Evolutionary conservation across 768 basidiomycete species (phyloP).

Genomic region (Asterophora parasitica): DNA sequence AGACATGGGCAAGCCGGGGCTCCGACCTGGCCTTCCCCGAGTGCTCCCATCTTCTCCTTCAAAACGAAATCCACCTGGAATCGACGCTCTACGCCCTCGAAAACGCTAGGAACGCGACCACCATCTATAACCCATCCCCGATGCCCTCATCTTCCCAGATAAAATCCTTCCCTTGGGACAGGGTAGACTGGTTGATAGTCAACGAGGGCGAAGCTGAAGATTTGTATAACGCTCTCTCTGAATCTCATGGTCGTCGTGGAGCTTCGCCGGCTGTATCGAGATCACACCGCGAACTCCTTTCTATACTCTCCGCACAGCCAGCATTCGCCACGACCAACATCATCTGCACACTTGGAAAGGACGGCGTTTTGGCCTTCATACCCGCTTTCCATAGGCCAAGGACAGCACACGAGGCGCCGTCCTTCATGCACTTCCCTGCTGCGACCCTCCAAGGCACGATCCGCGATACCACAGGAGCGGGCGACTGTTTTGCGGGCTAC

Average conservation of each 20-base stretch:
- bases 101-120: conserved; percentile 22
- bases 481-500: conserved; percentile 62
- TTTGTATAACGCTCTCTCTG: conserved; percentile 26
- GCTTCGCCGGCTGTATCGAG: conserved; percentile 2
- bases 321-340: conserved; percentile 37
- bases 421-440: conserved; percentile 41
- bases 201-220: conserved; percentile 47
- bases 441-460: conserved; percentile 34
- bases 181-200: conserved; percentile 51
- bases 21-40: conserved; percentile 23
- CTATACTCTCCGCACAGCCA: conserved; percentile 18
- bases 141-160: conserved; percentile 39
- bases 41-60: conserved; percentile 50
- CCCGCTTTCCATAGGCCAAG: conserved; percentile 22
- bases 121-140: conserved; percentile 57
- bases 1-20: conserved; percentile 16
- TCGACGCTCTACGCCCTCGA: conserved; percentile 35
- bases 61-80: conserved; percentile 50
- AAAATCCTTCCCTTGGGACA: conserved; percentile 42
- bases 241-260: conserved; percentile 1
- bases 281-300: conserved; percentile 14
- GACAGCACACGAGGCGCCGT: conserved; percentile 15
- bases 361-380: conserved; percentile 45
- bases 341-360: conserved; percentile 52
- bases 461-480: conserved; percentile 58